These are phyloP conservation scores for Bretziella fagacearum DNA, from an alignment of 2,329 filamentous ascomycete species.

Conservation along the genomic window DNA sequence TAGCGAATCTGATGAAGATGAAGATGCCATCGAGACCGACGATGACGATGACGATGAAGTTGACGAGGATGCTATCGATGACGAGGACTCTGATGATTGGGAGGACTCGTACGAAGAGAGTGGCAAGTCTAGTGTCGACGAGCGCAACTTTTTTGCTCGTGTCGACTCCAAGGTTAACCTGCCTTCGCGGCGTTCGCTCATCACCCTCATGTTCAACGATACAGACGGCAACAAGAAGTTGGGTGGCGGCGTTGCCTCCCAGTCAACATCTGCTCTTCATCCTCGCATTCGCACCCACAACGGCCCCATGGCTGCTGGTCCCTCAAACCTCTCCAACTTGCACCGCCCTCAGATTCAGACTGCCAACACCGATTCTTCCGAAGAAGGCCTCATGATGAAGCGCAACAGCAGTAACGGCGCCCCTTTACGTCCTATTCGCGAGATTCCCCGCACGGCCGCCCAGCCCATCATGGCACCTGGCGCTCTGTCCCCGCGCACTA, in stretches of 20 bases:
- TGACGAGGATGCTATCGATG: constrained; percentile 43
- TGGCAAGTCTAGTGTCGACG: constrained; percentile 65
- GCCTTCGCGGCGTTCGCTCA: constrained; percentile 68
- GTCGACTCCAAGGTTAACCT: constrained; percentile 79
- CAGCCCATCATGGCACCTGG: constrained; percentile 67
- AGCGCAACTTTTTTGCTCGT: constrained; percentile 68
- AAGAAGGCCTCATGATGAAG: constrained; percentile 47
- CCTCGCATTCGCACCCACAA: constrained; percentile 35
- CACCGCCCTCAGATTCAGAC: constrained; percentile 26
- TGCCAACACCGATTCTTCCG: constrained; percentile 43
- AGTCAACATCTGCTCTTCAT: constrained; percentile 53
- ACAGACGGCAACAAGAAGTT: constrained; percentile 52
- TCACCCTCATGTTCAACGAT: constrained; percentile 74
- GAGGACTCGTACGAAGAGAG: constrained; percentile 62
- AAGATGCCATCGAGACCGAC: constrained; percentile 31
- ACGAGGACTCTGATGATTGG: constrained; percentile 41
- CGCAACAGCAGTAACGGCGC: constrained; percentile 29
- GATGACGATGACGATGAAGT: constrained; percentile 44
- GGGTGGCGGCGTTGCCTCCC: constrained; percentile 44
- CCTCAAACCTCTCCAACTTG: constrained; percentile 15
- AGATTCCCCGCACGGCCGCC: constrained; percentile 46
- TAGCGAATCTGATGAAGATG: constrained; percentile 35
- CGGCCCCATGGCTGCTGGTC: constrained; percentile 16
- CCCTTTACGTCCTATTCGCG: constrained; percentile 37
- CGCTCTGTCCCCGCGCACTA: constrained; percentile 77